These are phyloP conservation scores for Coprinopsis marcescibilis DNA, from an alignment of 768 basidiomycete species.

Conservation along the genomic window DNA sequence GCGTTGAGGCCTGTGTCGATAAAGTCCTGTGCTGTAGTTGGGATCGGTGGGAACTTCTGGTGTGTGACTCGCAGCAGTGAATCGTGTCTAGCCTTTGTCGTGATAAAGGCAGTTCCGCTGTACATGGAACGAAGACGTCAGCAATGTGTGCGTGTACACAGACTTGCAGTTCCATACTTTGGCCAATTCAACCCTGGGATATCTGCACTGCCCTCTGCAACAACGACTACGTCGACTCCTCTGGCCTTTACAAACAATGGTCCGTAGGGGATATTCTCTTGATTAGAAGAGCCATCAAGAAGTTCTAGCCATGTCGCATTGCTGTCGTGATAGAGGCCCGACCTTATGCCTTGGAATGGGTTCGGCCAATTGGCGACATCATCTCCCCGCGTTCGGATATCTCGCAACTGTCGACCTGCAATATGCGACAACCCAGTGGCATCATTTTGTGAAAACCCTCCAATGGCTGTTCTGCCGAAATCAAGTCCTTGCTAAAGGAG, in stretches of 20 bases:
- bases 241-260: constrained; percentile 68
- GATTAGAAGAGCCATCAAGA: constrained; percentile 67
- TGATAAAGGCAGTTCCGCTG: constrained; percentile 50
- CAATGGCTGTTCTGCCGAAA: constrained; percentile 35
- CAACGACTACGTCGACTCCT: constrained; percentile 68
- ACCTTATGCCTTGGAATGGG: constrained; percentile 47
- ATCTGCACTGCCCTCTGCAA: constrained; percentile 63
- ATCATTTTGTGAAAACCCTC: constrained; percentile 30
- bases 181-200: constrained; percentile 53
- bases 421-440: constrained; percentile 40
- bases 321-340: constrained; percentile 47
- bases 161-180: constrained; percentile 49
- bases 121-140: background rate
- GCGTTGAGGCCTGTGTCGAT: constrained; percentile 54
- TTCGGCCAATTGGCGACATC: constrained; percentile 71
- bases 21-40: constrained; percentile 45
- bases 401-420: constrained; percentile 39
- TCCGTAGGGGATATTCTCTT: constrained; percentile 65
- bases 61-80: constrained; percentile 43
- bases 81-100: constrained; percentile 38
- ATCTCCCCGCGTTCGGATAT: constrained; percentile 46
- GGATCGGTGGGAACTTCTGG: constrained; percentile 61
- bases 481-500: constrained; percentile 44
- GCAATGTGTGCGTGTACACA: background rate
- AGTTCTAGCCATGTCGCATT: constrained; percentile 50